phyloP scores from a whole-genome alignment of 345 rosid species.

The Xanthoceras sorbifolium region DNA sequence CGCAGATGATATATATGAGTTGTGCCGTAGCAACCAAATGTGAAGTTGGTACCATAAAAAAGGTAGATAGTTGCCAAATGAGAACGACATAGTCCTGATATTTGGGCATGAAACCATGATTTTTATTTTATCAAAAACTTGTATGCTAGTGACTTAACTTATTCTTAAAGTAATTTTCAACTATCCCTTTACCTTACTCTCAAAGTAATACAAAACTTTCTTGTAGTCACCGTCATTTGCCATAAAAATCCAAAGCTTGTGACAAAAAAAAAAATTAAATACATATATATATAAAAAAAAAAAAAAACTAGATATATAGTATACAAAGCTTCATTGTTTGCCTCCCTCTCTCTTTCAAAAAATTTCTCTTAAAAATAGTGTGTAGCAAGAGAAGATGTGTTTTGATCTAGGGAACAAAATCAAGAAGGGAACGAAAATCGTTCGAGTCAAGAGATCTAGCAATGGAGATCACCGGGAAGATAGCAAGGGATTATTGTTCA shows the following conservation, averaged over 20 bases:
- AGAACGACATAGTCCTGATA: constrained; percentile 5
- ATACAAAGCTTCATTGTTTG: background rate
- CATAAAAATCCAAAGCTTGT: background rate
- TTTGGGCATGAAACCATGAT: background rate
- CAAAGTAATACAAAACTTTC: constrained; percentile 28
- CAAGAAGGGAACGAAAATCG: constrained; percentile 35
- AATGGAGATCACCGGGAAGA: constrained; percentile 26
- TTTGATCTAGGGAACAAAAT: constrained; percentile 38
- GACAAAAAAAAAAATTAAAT: background rate
- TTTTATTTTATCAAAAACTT: constrained; percentile 18
- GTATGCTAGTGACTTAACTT: constrained; percentile 41
- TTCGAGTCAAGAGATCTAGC: constrained; percentile 15
- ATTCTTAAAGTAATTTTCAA: constrained; percentile 30
- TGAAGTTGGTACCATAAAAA: background rate
- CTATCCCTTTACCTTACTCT: constrained; percentile 17
- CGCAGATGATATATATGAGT: background rate
- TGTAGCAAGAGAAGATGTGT: constrained; percentile 36
- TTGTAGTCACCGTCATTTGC: constrained; percentile 33
- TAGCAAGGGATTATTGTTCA: constrained; percentile 38
- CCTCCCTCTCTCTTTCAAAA: constrained; percentile 4
- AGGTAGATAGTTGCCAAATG: background rate
- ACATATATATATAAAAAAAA: background rate
- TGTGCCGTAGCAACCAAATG: background rate
- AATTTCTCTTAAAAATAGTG: background rate
- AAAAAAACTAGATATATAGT: background rate